Conservation (phyloP, 31 red algal genomes). For the Porphyra umbilicalis region DNA sequence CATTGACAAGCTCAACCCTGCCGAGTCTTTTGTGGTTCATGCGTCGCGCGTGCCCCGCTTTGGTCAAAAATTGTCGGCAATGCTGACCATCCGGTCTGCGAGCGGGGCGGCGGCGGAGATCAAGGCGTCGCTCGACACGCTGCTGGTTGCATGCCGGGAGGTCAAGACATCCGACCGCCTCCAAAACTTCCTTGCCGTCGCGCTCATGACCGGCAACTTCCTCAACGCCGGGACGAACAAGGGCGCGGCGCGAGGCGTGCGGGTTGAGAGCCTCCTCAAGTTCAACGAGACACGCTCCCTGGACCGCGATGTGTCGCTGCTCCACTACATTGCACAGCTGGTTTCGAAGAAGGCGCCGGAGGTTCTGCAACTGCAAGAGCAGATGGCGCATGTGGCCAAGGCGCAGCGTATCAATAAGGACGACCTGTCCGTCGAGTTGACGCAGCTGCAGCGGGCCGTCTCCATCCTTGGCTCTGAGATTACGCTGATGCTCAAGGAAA, state of each 20-base stretch:
- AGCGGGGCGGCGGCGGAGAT: constrained; percentile 38
- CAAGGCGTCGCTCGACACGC: constrained; percentile 19
- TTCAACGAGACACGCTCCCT: constrained; percentile 65
- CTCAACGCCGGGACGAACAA: constrained; percentile 79
- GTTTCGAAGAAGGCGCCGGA: constrained; percentile 37
- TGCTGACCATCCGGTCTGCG: constrained; percentile 52
- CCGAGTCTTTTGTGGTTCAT: constrained; percentile 38
- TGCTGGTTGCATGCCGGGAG: constrained; percentile 52
- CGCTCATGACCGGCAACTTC: constrained; percentile 80
- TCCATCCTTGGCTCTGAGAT: constrained; percentile 47
- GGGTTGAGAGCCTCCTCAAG: constrained; percentile 66
- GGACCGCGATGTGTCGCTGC: constrained; percentile 48
- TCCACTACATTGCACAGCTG: constrained; percentile 63
- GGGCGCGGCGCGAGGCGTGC: constrained; percentile 80
- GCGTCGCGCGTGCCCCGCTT: constrained; percentile 38
- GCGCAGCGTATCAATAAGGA: constrained; percentile 47
- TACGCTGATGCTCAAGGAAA: constrained; percentile 41
- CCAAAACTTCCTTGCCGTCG: constrained; percentile 45
- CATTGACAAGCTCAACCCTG: constrained; percentile 27
- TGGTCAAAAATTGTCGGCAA: constrained; percentile 31
- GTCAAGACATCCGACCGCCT: constrained; percentile 32
- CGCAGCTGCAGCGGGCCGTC: constrained; percentile 39
- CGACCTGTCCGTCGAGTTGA: constrained; percentile 41
- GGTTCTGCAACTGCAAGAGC: constrained; percentile 26
- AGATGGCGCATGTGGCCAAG: constrained; percentile 23